Conservation (phyloP, 1,139 yeast species). For the Kluyveromyces marxianus region DNA sequence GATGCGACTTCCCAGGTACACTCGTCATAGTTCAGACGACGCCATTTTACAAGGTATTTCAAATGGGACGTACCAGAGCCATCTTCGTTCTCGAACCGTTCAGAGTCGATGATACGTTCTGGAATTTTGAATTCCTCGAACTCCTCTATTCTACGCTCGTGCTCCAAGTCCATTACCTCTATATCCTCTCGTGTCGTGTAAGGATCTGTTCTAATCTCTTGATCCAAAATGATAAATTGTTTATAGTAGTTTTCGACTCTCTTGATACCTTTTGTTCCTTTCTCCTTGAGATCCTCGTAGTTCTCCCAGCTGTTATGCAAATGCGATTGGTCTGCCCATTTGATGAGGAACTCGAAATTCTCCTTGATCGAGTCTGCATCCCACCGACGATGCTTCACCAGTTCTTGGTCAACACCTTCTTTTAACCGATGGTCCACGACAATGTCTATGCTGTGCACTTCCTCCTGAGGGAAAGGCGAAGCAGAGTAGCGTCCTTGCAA, state of each 20-base stretch:
- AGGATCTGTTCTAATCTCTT: conserved; percentile 71
- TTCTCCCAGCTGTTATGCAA: conserved; percentile 93
- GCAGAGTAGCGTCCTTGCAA: conserved; percentile 29
- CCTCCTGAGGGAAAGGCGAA: conserved; percentile 23
- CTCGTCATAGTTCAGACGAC: conserved; percentile 84
- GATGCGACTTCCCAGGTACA: conserved; percentile 97
- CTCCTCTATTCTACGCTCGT: conserved; percentile 77
- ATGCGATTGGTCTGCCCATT: conserved; percentile 87
- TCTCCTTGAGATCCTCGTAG: conserved; percentile 42
- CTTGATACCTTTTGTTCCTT: conserved; percentile 57
- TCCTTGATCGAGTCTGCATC: conserved; percentile 45
- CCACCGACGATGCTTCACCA: conserved; percentile 24
- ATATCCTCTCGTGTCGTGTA: conserved; percentile 80
- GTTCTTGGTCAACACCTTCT: conserved; percentile 26
- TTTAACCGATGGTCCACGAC: conserved; percentile 32
- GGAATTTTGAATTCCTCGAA: conserved; percentile 77
- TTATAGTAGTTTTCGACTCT: conserved; percentile 86
- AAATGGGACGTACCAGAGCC: conserved; percentile 50
- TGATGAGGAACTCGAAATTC: conserved; percentile 59
- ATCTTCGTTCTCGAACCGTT: conserved; percentile 55
- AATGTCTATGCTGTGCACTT: conserved; percentile 34
- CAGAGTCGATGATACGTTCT: conserved; percentile 84
- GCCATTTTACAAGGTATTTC: conserved; percentile 89
- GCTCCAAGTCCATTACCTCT: conserved; percentile 87
- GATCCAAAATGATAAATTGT: conserved; percentile 64